Evolutionary conservation across 106 monocot genomes (phyloP).

Genomic region (Triglochin maritima): DNA sequence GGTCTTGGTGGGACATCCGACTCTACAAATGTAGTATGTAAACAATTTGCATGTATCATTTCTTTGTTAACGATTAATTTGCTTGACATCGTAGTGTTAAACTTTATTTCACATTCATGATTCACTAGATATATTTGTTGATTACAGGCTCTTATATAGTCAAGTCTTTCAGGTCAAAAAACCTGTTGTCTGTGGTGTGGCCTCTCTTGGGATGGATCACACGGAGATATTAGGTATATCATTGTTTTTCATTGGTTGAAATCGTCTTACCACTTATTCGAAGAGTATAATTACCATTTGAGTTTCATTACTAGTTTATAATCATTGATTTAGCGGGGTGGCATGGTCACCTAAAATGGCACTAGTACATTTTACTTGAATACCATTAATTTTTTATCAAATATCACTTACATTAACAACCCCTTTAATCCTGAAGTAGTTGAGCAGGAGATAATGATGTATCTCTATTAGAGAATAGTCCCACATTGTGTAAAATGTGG

Average conservation of each 20-base stretch:
- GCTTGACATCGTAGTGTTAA: background rate
- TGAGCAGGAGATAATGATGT: too few species aligned
- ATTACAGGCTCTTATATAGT: background rate
- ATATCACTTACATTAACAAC: too few species aligned
- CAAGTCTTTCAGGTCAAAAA: slow-evolving; percentile 11
- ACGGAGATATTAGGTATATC: slow-evolving; percentile 18
- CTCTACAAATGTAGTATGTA: slow-evolving; percentile 79
- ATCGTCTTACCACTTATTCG: too few species aligned
- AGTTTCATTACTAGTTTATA: too few species aligned
- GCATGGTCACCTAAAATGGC: too few species aligned
- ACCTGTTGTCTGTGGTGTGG: slow-evolving; percentile 26
- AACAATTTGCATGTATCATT: background rate
- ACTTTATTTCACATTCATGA: background rate
- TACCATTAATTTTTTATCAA: too few species aligned
- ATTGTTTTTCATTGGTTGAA: background rate
- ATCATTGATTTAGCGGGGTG: too few species aligned
- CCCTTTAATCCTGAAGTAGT: too few species aligned
- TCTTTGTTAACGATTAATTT: background rate
- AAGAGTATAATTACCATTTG: too few species aligned
- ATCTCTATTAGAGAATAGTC: too few species aligned
- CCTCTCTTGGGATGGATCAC: slow-evolving; percentile 24
- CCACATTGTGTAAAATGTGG: too few species aligned
- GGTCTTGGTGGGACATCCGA: slow-evolving; percentile 74
- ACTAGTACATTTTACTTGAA: too few species aligned
- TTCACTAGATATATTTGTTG: background rate